Base-by-base conservation (phyloP, 352 stramenopile species). In the Blastocystis sp. region DNA sequence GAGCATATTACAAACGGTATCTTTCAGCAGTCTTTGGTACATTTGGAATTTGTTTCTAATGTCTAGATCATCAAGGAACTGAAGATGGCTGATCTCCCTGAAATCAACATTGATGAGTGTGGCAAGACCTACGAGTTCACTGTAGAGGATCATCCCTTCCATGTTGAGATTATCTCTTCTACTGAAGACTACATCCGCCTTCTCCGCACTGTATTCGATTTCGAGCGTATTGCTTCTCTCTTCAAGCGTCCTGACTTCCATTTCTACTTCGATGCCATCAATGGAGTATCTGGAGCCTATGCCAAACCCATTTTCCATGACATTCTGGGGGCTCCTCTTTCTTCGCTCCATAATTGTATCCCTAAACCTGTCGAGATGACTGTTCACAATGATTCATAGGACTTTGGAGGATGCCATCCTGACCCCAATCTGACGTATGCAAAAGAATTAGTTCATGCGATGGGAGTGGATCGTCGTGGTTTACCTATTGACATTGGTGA, bases 391-490 rank as follows among this genome's bases (percentile, higher is more conserved):
- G 21, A 73, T 58, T 19, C 32, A 29, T n/a, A 98, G 73, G 95
- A 98, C 91, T 99, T 99, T 90, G 93, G 93, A 51, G 93, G 94
- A 71, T 91, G 91, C 46, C 96, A 99, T 90, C 96, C 96, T 37
- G 96, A 99, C 91, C 96, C 96, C n/a, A 99, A 99, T 91, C 89
- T 99, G 59, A 98, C 94, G 66, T 99, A 98, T 90, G 96, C 96
- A 11, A 93, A 95, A 78, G 93, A 97, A 61, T 90, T 98, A 32
- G 96, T 98, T 52, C 93, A 95, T 90, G 92, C 93, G 75, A 97
- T 99, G 94, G 96, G 96, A 56, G 91, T 99, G 32, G 88, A 91
- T 35, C 14, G 16, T 12, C 52, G 27, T 14, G 75, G 75, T n/a
- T 27, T 74, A 32, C 61, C 52, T 27, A 12, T 86, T 12, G 92